Evolutionary conservation across 2,329 filamentous ascomycete species (phyloP).

Genomic region (Colletotrichum tropicale): DNA sequence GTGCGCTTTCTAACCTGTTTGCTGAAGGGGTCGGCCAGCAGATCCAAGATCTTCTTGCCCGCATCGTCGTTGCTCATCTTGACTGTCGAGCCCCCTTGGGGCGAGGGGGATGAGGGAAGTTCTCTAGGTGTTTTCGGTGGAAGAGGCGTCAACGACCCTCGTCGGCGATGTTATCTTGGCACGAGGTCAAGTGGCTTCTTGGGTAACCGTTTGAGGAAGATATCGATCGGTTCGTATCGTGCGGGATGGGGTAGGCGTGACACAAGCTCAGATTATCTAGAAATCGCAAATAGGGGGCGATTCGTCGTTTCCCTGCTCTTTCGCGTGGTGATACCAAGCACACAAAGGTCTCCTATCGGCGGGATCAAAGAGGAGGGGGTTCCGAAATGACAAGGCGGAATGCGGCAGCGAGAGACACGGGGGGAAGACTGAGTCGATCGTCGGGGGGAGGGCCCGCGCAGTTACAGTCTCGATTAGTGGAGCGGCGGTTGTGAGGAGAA

Average conservation of each 20-base stretch:
- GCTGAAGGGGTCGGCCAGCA: conserved; percentile 57
- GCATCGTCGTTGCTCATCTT: conserved; percentile 29
- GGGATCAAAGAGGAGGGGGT: not conserved
- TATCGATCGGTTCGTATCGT: not conserved
- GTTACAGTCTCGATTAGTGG: conserved; percentile 1
- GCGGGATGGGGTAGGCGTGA: not conserved
- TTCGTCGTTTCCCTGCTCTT: not conserved
- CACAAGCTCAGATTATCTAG: not conserved
- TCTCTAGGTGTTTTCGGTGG: not conserved
- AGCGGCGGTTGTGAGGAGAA: not conserved
- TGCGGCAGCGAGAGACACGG: conserved; percentile 1
- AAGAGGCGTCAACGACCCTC: not conserved
- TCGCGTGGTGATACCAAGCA: not conserved
- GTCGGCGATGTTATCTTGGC: conserved; percentile 6
- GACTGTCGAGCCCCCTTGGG: conserved; percentile 8
- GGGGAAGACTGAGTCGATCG: not conserved
- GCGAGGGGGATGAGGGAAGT: not conserved
- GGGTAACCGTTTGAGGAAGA: not conserved
- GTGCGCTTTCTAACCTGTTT: conserved; percentile 40
- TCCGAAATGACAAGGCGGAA: not conserved
- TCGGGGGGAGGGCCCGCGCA: not conserved
- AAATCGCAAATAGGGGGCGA: not conserved
- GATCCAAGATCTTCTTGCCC: conserved; percentile 48
- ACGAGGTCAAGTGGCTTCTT: not conserved
- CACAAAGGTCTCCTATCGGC: not conserved